Base-by-base conservation (phyloP, 1,139 yeast genomes). In the Geotrichum aggregatum region DNA sequence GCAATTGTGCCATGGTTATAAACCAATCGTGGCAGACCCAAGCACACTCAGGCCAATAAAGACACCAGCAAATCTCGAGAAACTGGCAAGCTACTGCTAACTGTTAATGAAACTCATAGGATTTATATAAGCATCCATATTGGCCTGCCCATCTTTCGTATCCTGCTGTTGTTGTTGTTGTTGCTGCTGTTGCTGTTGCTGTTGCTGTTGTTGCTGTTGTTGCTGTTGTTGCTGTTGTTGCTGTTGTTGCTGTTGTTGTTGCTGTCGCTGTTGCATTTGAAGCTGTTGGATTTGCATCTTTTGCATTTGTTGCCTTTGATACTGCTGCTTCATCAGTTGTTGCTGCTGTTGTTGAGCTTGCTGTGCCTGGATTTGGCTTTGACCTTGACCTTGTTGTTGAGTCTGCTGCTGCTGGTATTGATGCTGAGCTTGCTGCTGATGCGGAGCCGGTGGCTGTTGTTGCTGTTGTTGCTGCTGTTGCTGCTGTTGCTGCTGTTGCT, bases 121-220 rank as follows among this genome's bases (percentile, higher is more conserved):
- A 18, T 50, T 42, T 4, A 50, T 16, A 16, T 31, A 50, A 35
- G 50, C 47, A 21, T 50, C 53, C 39, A 50, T 46, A 26, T 41
- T 39, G 16, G 18, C 21, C n/a, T n/a, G n/a, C 30, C 21, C 38
- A 8, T 43, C 31, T 39, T 47, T 56, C 21, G 39, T 46, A 41
- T 54, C 19, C 16, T 55, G 60, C 39, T 54, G 59, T 35, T 52
- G 52, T 47, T 48, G 57, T 39, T 43, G 59, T 35, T 52, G 57
- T 44, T 60, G 61, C 34, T 56, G 57, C 44, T 51, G 38, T 14
- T 54, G 54, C 49, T 54, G 33, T 44, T 60, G 63, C 42, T 62
- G 63, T 47, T 57, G 61, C 54, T 61, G 56, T 38, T 51, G 57
- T 11, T 58, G 58, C 52, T 13, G 56, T 50, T 18, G 42, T 54